Base-by-base conservation (phyloP, 208 protist species). In the Lotmaria passim region DNA sequence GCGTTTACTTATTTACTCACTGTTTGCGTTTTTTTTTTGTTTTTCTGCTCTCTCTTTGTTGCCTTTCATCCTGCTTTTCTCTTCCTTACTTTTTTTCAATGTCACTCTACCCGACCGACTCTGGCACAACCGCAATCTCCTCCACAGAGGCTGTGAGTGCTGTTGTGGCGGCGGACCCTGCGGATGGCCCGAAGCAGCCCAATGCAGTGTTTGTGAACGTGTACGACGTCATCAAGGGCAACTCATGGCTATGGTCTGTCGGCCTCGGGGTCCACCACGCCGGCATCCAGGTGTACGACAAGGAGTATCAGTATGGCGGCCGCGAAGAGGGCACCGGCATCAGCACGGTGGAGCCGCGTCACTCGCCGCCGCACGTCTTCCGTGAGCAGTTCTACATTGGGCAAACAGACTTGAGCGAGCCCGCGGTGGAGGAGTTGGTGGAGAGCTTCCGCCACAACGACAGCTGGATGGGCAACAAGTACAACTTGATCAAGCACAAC, bases 141-240 rank as follows among this genome's bases (percentile, higher is more conserved):
- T 46, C 61, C 15, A 60, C 28, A 11, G 57, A 73, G 47, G 41
- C 28, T 21, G 19, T 28, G 14, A 10, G 6, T 10, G 19, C 10
- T 19, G 14, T 51, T 15, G 39, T 41, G 4, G 26, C n/a, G 19
- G 6, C 44, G n/a, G 61, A 67, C 34, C 34, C 43, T 6, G 39
- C 41, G 41, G 44, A 63, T 7, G 68, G 33, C 41, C 23, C 67
- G 36, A 71, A 59, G 28, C 71, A 67, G 41, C 46, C 51, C 11
- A 82, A 80, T 47, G 82, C 87, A n/a, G 89, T 94, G 19, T 85
- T 85, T 28, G 56, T 90, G 36, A 92, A 91, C 56, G 79, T 94
- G 26, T 94, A 94, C 68, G 89, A 94, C 61, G 75, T 92, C 24
- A 66, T 62, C 0, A 60, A 61, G 33, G 21, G 23, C 47, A 94